Base-by-base conservation (phyloP, 768 basidiomycete genomes). In the Pisolithus marmoratus region DNA sequence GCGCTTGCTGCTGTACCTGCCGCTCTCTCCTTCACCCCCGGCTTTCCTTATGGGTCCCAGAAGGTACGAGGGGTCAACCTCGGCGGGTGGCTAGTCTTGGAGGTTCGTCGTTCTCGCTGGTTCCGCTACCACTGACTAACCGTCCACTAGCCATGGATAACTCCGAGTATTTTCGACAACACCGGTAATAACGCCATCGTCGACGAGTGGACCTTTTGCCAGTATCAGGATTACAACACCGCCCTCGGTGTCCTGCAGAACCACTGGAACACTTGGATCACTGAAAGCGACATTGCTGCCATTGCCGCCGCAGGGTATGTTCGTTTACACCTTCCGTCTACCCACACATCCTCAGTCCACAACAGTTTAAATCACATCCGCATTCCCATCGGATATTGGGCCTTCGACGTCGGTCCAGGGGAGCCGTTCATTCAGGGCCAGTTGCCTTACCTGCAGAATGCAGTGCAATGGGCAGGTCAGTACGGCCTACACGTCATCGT, bases 351-450 rank as follows among this genome's bases (percentile, higher is more conserved):
- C 55, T 53, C 37, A 38, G 43, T 54, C 54, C 23, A 48, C 49
- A 41, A n/a, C 60, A 87, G 88, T 15, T 72, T 91, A 49, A 92
- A 90, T 62, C 88, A 90, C 65, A 85, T 92, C 51, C 82, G 90
- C 43, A 61, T 92, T 36, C 90, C 90, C 14, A 88, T 94, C 41
- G 93, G 91, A 12, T 95, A 89, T 66, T 94, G 90, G 90, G 90
- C 87, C 1, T 91, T 85, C 60, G 90, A 94, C 52, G 82, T 91
- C 34, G 76, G 79, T 20, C 73, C 75, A 12, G 88, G 88, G 5
- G 86, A 92, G 60, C 91, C 90, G 7, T 91, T 78, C 64, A 80
- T 89, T 52, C 78, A 81, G 67, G 89, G 89, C 12, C 89, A 90
- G 64, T 70, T 87, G 31, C 76, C 82, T 19, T 90, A 85, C 68